Percentiles rank a stretch among this genome's conserved stretches.
These are phyloP conservation scores for Fusarium caatingaense DNA, from an alignment of 2,329 filamentous ascomycete genomes.

Conservation along the genomic window DNA sequence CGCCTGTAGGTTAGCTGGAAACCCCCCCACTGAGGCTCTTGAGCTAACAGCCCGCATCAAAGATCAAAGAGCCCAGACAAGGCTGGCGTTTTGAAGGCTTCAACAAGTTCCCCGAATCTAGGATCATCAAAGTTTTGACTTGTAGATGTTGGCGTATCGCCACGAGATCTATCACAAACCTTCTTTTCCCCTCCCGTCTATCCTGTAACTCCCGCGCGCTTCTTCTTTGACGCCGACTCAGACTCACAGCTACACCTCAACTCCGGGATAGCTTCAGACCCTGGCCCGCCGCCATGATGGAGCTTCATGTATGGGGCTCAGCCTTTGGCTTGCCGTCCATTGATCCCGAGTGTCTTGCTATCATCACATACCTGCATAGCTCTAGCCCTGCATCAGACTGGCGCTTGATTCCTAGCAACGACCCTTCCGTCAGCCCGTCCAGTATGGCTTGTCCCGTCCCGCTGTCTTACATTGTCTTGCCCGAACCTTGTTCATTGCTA, in stretches of 20 bases:
- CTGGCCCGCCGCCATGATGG: conserved; percentile 51
- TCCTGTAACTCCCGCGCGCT: conserved; percentile 18
- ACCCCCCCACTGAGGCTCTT: background rate
- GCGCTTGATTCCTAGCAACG: conserved; percentile 78
- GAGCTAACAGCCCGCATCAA: conserved; percentile 5
- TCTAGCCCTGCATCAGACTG: conserved; percentile 70
- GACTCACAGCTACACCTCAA: conserved; percentile 8
- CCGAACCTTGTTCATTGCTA: conserved; percentile 37
- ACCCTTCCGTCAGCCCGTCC: conserved; percentile 76
- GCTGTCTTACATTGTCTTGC: conserved; percentile 11
- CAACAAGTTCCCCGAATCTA: conserved; percentile 11
- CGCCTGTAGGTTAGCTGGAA: background rate
- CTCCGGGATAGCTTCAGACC: conserved; percentile 23
- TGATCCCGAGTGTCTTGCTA: conserved; percentile 88
- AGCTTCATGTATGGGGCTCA: conserved; percentile 91
- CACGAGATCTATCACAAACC: conserved; percentile 20
- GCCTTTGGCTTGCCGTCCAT: conserved; percentile 91
- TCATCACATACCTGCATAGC: conserved; percentile 79
- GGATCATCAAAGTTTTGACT: conserved; percentile 14
- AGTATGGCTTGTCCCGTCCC: conserved; percentile 61
- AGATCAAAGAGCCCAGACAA: conserved; percentile 16
- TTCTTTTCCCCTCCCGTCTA: background rate
- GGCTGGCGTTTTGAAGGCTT: conserved; percentile 35
- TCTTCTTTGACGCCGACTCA: conserved; percentile 11
- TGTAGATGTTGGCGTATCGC: conserved; percentile 20